Evolutionary conservation across 208 protist species (phyloP), one percentile per base, ranked within the genome.

Genomic region (Trypanosoma avium): DNA sequence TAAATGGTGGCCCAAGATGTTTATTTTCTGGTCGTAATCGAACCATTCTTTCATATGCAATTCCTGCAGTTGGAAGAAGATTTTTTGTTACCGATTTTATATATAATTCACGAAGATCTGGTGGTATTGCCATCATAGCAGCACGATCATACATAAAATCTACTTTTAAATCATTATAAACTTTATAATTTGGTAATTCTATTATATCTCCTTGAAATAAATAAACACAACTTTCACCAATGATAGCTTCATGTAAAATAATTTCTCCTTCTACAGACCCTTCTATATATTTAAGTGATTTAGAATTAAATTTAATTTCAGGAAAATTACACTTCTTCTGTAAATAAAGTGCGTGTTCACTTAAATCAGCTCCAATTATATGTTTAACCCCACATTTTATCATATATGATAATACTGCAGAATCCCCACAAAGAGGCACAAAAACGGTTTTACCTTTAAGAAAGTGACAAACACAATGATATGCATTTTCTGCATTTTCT

Each of bases 101-200:
- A 60, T 87, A 85, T 40, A 35, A 27, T 5, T 1, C 22, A 13
- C 77, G 71, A 57, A 86, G 66, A 24, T 47, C 59, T 5, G 80
- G 75, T 43, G 75, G 67, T 35, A 87, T 75, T 35, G 80, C 80
- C 80, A 90, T 84, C 62, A 87, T 76, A 13, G 80, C 43, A 4
- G 84, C 84, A 17, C 84, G 74, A 47, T 87, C 80, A 58, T 81
- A 90, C 38, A 87, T 69, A 58, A 90, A 82, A 36, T 85, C 66
- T 12, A 83, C 53, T 56, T 66, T 49, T 17, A 47, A 4, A 12
- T 22, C 33, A 17, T 21, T 27, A 61, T 82, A 86, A 10, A 7
- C 70, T 3, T 61, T 47, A 48, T 36, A 58, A 22, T 57, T 32
- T 2, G 67, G 69, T 29, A 83, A 63, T 0, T 58, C 57, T 10